Evolutionary conservation across 345 rosid species (phyloP).

Genomic region (Brassica nigra): DNA sequence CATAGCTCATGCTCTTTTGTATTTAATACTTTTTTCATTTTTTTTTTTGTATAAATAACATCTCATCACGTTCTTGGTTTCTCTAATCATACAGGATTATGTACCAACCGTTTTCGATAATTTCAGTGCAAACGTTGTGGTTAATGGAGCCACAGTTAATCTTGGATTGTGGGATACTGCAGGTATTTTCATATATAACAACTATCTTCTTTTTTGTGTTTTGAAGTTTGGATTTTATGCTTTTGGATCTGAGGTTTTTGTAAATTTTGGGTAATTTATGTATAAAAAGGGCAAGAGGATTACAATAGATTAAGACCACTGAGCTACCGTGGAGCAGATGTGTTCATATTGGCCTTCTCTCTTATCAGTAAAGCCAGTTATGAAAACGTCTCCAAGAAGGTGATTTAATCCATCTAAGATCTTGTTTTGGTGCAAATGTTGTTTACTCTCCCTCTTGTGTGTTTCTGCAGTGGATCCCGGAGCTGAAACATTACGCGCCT

Average conservation of each 20-base stretch:
- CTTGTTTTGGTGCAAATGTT: neutral
- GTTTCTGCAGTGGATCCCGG: conserved; percentile 88
- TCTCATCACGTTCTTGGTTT: conserved; percentile 4
- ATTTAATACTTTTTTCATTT: neutral
- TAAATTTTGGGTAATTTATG: conserved; percentile 5
- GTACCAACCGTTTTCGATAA: conserved; percentile 95
- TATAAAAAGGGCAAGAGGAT: conserved; percentile 71
- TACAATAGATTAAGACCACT: conserved; percentile 89
- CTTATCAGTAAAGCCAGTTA: conserved; percentile 99
- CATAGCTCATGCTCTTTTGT: neutral
- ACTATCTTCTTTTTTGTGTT: neutral
- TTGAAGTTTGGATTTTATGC: neutral
- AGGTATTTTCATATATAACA: conserved; percentile 44
- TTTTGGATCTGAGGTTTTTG: conserved; percentile 9
- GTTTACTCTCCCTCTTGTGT: neutral
- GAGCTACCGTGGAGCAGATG: conserved; percentile 96
- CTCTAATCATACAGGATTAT: conserved; percentile 59
- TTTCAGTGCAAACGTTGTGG: conserved; percentile 95
- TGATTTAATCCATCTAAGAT: neutral
- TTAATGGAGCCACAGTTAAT: conserved; percentile 83
- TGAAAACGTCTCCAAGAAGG: conserved; percentile 97
- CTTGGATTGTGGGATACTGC: conserved; percentile 98
- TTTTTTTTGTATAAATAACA: neutral
- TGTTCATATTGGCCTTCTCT: conserved; percentile 92
- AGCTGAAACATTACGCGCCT: conserved; percentile 91